Conservation (phyloP, 2,329 filamentous ascomycete species). For the Colletotrichum godetiae region DNA sequence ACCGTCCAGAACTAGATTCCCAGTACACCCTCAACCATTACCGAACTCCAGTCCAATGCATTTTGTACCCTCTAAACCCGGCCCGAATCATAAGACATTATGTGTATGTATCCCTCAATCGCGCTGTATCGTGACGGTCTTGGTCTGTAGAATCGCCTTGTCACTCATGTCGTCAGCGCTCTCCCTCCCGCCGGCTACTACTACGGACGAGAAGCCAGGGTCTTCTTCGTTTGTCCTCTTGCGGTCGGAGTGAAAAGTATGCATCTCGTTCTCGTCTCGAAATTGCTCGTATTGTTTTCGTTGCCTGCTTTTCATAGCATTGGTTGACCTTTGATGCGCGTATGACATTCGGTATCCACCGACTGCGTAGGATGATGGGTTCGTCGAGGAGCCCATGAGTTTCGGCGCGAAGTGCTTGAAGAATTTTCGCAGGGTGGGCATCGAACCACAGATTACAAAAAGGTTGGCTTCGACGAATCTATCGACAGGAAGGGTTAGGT, state of each 20-base stretch:
- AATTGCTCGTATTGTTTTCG: slow-evolving; percentile 28
- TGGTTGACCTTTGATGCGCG: neutral
- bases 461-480: slow-evolving; percentile 53
- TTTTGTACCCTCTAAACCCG: neutral
- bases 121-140: slow-evolving; percentile 37
- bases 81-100: neutral
- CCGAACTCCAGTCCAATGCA: neutral
- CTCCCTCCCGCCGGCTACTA: slow-evolving; percentile 10
- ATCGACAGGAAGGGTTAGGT: neutral
- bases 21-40: neutral
- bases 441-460: slow-evolving; percentile 53
- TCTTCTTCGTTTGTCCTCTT: slow-evolving; percentile 15
- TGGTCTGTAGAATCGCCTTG: slow-evolving; percentile 42
- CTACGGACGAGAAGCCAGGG: slow-evolving; percentile 27
- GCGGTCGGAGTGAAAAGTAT: slow-evolving; percentile 1
- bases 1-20: neutral
- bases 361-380: neutral
- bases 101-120: neutral
- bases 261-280: slow-evolving; percentile 21
- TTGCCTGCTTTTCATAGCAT: neutral
- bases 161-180: slow-evolving; percentile 40
- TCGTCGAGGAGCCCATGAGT: slow-evolving; percentile 39
- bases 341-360: neutral
- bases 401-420: slow-evolving; percentile 49
- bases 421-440: slow-evolving; percentile 54